phyloP scores from a whole-genome alignment of 2,329 filamentous ascomycete genomes.

The Xylaria multiplex region DNA sequence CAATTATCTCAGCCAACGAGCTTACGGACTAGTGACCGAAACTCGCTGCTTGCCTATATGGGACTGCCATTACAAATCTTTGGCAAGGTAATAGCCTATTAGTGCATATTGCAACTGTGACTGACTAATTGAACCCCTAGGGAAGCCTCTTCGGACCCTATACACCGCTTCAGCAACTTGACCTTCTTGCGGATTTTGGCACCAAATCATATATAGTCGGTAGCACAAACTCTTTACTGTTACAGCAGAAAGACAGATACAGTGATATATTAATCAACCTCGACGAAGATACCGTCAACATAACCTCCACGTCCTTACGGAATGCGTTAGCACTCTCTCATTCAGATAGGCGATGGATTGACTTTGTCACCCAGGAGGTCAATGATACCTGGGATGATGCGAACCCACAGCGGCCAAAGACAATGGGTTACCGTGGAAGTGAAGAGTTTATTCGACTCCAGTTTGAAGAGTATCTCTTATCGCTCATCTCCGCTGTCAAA shows the following conservation, averaged over 20 bases:
- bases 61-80: slow-evolving; percentile 94
- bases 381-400: slow-evolving; percentile 96
- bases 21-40: slow-evolving; percentile 89
- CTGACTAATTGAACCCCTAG: slow-evolving; percentile 53
- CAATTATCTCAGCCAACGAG: slow-evolving; percentile 81
- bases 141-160: slow-evolving; percentile 97
- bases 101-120: not conserved
- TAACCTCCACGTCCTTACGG: slow-evolving; percentile 82
- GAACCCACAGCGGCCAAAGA: slow-evolving; percentile 90
- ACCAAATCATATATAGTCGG: slow-evolving; percentile 98
- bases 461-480: slow-evolving; percentile 95
- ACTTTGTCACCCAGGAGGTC: slow-evolving; percentile 91
- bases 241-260: slow-evolving; percentile 95
- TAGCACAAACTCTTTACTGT: slow-evolving; percentile 91
- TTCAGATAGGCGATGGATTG: slow-evolving; percentile 94
- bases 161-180: slow-evolving; percentile 93
- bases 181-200: slow-evolving; percentile 89
- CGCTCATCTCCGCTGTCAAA: slow-evolving; percentile 87
- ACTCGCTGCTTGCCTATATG: slow-evolving; percentile 91
- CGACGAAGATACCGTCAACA: slow-evolving; percentile 86
- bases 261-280: slow-evolving; percentile 97
- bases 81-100: slow-evolving; percentile 71
- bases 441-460: slow-evolving; percentile 98
- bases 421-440: slow-evolving; percentile 91
- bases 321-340: slow-evolving; percentile 80